Conservation (phyloP, 1,284 basidiomycete species). For the Exobasidium rhododendri region DNA sequence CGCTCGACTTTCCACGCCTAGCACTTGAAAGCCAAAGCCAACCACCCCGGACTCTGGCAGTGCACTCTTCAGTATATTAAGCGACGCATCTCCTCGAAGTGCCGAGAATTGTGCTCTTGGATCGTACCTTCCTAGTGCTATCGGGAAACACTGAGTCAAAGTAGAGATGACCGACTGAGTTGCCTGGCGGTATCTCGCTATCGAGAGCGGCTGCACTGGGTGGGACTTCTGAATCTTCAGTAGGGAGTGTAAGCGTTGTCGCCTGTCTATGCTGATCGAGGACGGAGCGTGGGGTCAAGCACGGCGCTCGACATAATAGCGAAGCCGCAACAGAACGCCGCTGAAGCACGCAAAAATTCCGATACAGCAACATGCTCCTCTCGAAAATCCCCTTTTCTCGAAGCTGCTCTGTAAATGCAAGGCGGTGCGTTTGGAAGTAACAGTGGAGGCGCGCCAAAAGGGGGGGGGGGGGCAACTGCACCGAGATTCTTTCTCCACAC, state of each 20-base stretch:
- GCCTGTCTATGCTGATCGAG: not conserved
- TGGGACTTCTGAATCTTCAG: not conserved
- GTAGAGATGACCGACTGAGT: conserved; percentile 31
- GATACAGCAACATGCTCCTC: too few relatives aligned
- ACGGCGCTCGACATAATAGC: too few relatives aligned
- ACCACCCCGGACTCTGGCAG: conserved; percentile 30
- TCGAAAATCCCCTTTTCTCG: too few relatives aligned
- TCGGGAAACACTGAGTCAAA: conserved; percentile 49
- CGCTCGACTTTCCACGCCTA: conserved; percentile 34
- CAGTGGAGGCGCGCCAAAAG: too few relatives aligned
- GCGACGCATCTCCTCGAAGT: conserved; percentile 26
- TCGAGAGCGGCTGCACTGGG: not conserved
- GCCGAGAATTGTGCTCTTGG: conserved; percentile 32
- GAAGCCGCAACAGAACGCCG: too few relatives aligned
- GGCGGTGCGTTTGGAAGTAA: too few relatives aligned
- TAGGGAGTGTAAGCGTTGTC: conserved; percentile 9
- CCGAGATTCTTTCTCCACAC: too few relatives aligned
- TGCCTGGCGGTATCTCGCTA: conserved; percentile 8
- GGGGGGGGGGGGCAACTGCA: too few relatives aligned
- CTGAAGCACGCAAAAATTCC: too few relatives aligned
- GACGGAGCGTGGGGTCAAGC: too few relatives aligned
- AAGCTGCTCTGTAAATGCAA: too few relatives aligned
- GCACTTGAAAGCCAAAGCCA: conserved; percentile 44
- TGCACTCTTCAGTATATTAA: conserved; percentile 31
- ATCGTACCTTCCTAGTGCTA: conserved; percentile 42